A percentile compares a stretch with the other conserved stretches of the same genome.
These are phyloP conservation scores for Pneumocystis canis DNA, from an alignment of 1,139 yeast genomes.

Conservation along the genomic window DNA sequence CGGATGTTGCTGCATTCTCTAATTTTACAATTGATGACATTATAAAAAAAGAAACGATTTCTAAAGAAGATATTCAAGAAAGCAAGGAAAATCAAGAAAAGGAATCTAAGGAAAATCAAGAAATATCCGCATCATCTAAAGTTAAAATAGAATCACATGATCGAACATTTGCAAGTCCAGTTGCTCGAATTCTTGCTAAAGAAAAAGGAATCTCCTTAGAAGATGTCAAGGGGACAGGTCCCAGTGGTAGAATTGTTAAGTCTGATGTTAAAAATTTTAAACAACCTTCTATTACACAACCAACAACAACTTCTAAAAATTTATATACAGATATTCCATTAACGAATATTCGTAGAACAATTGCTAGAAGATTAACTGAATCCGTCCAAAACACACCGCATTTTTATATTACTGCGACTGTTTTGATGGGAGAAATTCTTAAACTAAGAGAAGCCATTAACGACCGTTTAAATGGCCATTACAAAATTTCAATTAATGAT, in stretches of 20 bases:
- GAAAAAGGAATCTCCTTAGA: slow-evolving; percentile 83
- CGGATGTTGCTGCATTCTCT: slow-evolving; percentile 75
- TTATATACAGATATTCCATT: slow-evolving; percentile 71
- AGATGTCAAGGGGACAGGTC: slow-evolving; percentile 82
- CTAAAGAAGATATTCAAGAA: slow-evolving; percentile 7
- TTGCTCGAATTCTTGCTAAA: slow-evolving; percentile 84
- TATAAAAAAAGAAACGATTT: slow-evolving; percentile 14
- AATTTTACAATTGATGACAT: slow-evolving; percentile 77
- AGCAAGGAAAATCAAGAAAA: slow-evolving; percentile 1
- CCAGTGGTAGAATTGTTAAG: slow-evolving; percentile 84
- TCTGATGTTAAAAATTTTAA: slow-evolving; percentile 66
- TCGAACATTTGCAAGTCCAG: slow-evolving; percentile 86
- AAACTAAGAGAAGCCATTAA: slow-evolving; percentile 86
- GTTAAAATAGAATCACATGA: slow-evolving; percentile 25
- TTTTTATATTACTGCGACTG: slow-evolving; percentile 74
- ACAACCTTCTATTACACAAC: slow-evolving; percentile 32
- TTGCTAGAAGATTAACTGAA: slow-evolving; percentile 73
- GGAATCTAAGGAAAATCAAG: slow-evolving; percentile 7
- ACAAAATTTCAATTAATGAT: slow-evolving; percentile 87
- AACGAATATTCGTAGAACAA: slow-evolving; percentile 84
- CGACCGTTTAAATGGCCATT: slow-evolving; percentile 70
- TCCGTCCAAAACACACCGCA: slow-evolving; percentile 83
- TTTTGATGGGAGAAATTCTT: slow-evolving; percentile 77
- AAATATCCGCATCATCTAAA: slow-evolving; percentile 6
- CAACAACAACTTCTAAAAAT: slow-evolving; percentile 34